Evolutionary conservation across 192 early-diverging fungal species (phyloP), one percentile per base, ranked within the genome.

Genomic region (Funneliformis mosseae): DNA sequence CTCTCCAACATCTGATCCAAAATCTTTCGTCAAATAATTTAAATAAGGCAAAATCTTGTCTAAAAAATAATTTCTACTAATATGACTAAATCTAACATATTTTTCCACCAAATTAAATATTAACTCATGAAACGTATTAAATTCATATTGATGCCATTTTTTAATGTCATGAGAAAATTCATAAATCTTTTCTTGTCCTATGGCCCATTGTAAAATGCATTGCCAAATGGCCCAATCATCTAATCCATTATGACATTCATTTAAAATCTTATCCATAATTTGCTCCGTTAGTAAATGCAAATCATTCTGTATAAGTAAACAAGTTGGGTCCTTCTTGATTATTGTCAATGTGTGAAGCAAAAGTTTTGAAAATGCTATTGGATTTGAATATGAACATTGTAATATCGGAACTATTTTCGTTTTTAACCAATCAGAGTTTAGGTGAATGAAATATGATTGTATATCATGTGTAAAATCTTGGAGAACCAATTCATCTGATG

Each of bases 1-100:
- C 6, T 55, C 50, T 1, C 5, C 50, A 4, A 21, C 18, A 21
- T 55, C 16, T 55, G 14, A 21, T 55, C 4, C 42, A 48, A 73
- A 28, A 41, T 46, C 43, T 73, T 73, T 48, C 16, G 27, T 12
- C 63, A n/a, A 73, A 73, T 73, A 28, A 28, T 14, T 41, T 25
- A 73, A 48, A 55, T 48, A 73, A 18, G 71, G 71, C 50, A 73
- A 45, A 27, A 73, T 27, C 2, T 73, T n/a, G 7, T 73, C 71
- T 28, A 50, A 23, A 27, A 48, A 48, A 50, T 48, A 73, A 50
- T 73, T 73, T 28, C 71, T 73, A 16, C 43, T 25, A 10, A 73
- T 73, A 48, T 73, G 42, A 48, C 11, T 18, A 73, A 73, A 73
- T 48, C 23, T 73, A 48, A 73, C 23, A 73, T 48, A 73, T 50